Conservation (phyloP, 2,329 filamentous ascomycete genomes). For the Clarireedia hainanense region DNA sequence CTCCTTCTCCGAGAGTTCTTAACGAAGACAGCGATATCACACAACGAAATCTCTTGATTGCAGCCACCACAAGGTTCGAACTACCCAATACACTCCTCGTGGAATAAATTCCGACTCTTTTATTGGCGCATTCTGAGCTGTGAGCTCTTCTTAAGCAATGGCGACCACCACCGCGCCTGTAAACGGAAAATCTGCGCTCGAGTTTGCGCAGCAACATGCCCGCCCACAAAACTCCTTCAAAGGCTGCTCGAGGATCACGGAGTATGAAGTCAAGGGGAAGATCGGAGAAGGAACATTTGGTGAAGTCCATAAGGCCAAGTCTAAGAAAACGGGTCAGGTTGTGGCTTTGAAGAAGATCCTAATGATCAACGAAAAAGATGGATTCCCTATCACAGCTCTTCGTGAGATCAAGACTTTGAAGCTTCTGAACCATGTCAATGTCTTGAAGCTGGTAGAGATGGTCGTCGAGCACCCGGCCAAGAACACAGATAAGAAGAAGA, state of each 20-base stretch:
- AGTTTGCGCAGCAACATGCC: conserved; percentile 18
- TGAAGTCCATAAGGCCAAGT: conserved; percentile 88
- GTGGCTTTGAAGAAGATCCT: conserved; percentile 97
- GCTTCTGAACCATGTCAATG: conserved; percentile 83
- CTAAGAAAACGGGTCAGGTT: conserved; percentile 62
- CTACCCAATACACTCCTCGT: not conserved
- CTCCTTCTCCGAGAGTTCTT: not conserved
- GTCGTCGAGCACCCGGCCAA: conserved; percentile 68
- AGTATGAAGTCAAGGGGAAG: conserved; percentile 75
- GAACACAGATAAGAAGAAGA: conserved; percentile 62
- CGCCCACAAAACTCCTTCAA: conserved; percentile 43
- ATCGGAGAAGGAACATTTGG: conserved; percentile 95
- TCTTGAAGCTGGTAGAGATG: conserved; percentile 89
- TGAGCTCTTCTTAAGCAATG: not conserved
- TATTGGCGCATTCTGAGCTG: not conserved
- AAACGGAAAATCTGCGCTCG: conserved; percentile 14
- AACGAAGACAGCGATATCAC: not conserved
- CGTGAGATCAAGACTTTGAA: conserved; percentile 97
- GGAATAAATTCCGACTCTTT: not conserved
- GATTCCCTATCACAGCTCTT: conserved; percentile 96
- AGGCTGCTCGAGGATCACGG: conserved; percentile 76
- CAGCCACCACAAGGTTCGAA: not conserved
- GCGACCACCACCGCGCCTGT: conserved; percentile 10
- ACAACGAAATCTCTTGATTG: not conserved
- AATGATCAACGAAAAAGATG: conserved; percentile 99